Percentiles rank a stretch among this genome's conserved stretches.
These are phyloP conservation scores for Pyrenophora tritici-repentis DNA, from an alignment of 2,329 filamentous ascomycete species.

Conservation along the genomic window DNA sequence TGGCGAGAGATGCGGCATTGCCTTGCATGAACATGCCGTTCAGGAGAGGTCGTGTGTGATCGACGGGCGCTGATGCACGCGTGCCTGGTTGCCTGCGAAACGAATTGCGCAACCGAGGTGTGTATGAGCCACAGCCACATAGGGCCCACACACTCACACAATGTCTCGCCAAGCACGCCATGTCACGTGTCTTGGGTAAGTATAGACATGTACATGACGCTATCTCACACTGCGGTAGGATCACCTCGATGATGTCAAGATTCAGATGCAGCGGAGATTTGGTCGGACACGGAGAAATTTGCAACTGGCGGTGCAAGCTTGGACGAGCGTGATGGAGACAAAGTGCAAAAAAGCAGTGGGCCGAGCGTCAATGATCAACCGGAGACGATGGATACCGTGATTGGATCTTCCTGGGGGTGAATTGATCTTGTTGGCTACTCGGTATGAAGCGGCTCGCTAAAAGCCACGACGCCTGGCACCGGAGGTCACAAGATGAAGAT, in stretches of 20 bases:
- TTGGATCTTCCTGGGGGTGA: neutral
- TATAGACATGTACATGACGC: neutral
- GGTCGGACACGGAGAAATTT: too few species aligned
- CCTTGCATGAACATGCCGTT: constrained; percentile 15
- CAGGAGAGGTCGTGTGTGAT: constrained; percentile 12
- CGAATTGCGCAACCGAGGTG: constrained; percentile 11
- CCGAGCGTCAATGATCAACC: constrained; percentile 5
- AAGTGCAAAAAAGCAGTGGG: neutral
- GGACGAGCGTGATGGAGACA: neutral
- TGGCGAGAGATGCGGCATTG: constrained; percentile 7
- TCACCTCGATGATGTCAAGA: too few species aligned
- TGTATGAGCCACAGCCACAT: neutral
- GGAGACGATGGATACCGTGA: constrained; percentile 3
- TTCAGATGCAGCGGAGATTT: too few species aligned
- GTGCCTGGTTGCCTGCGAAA: constrained; percentile 11
- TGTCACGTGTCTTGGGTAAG: neutral
- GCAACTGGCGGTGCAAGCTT: neutral
- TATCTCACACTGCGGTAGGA: too few species aligned
- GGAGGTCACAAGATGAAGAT: constrained; percentile 2
- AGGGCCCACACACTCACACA: too few species aligned
- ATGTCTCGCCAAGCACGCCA: too few species aligned
- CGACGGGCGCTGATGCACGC: constrained; percentile 10
- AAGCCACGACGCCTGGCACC: constrained; percentile 7
- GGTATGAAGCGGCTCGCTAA: constrained; percentile 6
- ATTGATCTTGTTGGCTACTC: neutral